Conservation (phyloP, 202 grass and related monocot species). For the Miscanthus sacchariflorus region DNA sequence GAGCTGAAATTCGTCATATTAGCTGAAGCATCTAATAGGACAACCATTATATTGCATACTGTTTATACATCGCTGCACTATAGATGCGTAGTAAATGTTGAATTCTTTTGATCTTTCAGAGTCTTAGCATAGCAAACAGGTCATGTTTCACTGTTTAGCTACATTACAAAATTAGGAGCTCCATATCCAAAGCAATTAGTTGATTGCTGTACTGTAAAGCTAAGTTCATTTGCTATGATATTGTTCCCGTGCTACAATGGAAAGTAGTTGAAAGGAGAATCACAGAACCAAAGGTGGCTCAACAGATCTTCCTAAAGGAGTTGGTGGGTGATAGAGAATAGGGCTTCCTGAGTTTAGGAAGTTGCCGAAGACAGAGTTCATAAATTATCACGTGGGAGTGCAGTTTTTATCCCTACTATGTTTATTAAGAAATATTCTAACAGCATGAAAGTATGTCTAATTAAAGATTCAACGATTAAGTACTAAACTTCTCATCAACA, state of each 20-base stretch:
- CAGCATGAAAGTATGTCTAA: background rate
- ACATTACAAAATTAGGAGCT: background rate
- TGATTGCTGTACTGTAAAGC: background rate
- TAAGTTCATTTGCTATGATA: background rate
- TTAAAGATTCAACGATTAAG: background rate
- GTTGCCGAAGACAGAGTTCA: background rate
- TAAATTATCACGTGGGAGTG: background rate
- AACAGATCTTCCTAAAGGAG: background rate
- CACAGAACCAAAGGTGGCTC: background rate
- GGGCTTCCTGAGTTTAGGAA: constrained; percentile 5
- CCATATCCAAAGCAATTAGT: background rate
- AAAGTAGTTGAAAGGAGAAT: background rate
- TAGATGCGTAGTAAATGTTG: background rate
- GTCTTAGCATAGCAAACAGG: background rate
- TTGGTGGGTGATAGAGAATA: background rate
- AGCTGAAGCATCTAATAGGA: constrained; percentile 28
- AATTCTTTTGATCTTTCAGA: constrained; percentile 17
- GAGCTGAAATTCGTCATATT: background rate
- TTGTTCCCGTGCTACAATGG: background rate
- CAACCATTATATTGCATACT: background rate
- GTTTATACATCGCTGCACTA: constrained; percentile 1
- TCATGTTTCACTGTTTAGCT: background rate
- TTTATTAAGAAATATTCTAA: background rate
- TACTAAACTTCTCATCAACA: constrained; percentile 8
- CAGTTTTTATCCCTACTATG: background rate